Base-by-base conservation (phyloP, 768 basidiomycete genomes). In the Tulasnella sp. region DNA sequence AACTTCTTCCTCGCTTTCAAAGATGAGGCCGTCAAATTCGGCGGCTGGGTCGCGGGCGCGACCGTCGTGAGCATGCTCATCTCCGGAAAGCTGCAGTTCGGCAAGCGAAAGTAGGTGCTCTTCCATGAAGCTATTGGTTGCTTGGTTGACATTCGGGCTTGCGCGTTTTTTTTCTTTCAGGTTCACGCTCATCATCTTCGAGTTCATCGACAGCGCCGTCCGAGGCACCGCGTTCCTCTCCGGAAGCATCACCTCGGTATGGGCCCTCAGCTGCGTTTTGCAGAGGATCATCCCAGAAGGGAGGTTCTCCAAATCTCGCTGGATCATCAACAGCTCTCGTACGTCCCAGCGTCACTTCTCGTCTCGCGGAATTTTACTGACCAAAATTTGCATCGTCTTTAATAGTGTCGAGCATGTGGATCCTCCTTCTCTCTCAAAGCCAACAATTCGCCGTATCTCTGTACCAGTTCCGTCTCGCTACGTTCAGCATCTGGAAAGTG, bases 221-320 rank as follows among this genome's bases (percentile, higher is more conserved):
- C 40, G 80, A 18, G 80, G 80, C 24, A 80, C 77, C 18, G 18
- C 48, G 20, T 80, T 81, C 50, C 60, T 81, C 40, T 44, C 80
- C 1, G 80, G 80, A 34, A 80, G 81, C 31, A 75, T 81, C 34
- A 80, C 81, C 24, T 72, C 80, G 2, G 31, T 60, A 16, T 81
- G 80, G 80, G 80, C 31, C 3, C n/a, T 81, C 44, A 74, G 34
- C 16, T 81, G 80, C 75, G 28, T 81, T n/a, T 80, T 81, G 34
- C 80, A 81, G 50, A 24, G 80, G 16, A 24, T 81, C 28, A 37
- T 81, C 12, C 77, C 76, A 37, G 77, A 14, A 6, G 54, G 74
- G 41, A 40, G n/a, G 37, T 34, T 81, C n/a, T 58, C 54, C 46
- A 34, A 64, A 34, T 40, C 72, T 34, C 34, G 76, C 37, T 77